Percentiles rank a stretch among this genome's conserved stretches.
Evolutionary conservation across 1,284 basidiomycete genomes (phyloP).

Genomic region (Leccinum solheimii): DNA sequence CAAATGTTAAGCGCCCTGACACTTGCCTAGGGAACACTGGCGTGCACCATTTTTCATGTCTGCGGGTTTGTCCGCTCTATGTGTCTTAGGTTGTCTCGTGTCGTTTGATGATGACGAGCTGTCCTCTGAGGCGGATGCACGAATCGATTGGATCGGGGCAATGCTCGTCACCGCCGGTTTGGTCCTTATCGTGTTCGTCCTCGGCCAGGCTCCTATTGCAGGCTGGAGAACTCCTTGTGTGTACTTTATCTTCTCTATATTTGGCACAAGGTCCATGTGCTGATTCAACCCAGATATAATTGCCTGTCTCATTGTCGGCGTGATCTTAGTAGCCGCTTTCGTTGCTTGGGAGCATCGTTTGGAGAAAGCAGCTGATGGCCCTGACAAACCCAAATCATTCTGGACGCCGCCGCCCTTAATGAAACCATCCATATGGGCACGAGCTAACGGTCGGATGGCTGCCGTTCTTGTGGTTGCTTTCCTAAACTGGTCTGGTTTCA

Average conservation of each 20-base stretch:
- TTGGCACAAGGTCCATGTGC: constrained; percentile 1
- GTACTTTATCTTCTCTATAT: constrained; percentile 26
- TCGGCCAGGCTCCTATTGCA: constrained; percentile 73
- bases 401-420: constrained; percentile 62
- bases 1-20: constrained; percentile 1
- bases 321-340: constrained; percentile 56
- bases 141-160: constrained; percentile 85
- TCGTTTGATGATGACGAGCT: constrained; percentile 55
- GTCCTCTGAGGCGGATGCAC: constrained; percentile 49
- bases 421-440: constrained; percentile 59
- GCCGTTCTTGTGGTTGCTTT: constrained; percentile 62
- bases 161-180: constrained; percentile 73
- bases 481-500: constrained; percentile 64
- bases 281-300: constrained; percentile 43
- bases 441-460: constrained; percentile 59
- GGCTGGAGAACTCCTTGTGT: constrained; percentile 75
- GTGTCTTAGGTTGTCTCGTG: constrained; percentile 49
- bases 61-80: constrained; percentile 52
- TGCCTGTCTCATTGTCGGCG: constrained; percentile 55
- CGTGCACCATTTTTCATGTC: constrained; percentile 58
- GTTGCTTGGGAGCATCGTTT: constrained; percentile 62
- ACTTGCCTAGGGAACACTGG: constrained; percentile 50
- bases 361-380: constrained; percentile 36
- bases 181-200: constrained; percentile 76
- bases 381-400: constrained; percentile 24